Base-by-base conservation (phyloP, 2,329 filamentous ascomycete species). In the Apiospora malaysiana region DNA sequence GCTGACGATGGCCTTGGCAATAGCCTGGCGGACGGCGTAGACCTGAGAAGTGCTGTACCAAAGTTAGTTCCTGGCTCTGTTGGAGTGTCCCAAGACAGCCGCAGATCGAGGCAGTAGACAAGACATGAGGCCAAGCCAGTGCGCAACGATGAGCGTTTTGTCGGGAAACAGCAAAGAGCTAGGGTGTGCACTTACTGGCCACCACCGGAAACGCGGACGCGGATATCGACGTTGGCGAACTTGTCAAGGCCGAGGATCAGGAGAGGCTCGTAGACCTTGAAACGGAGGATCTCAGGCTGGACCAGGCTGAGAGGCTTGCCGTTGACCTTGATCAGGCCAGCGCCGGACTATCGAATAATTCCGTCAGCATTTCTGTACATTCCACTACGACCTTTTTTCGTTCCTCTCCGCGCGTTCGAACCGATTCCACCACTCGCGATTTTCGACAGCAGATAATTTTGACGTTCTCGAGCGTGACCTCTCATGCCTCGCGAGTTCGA, bases 191-290 rank as follows among this genome's bases (percentile, higher is more conserved):
- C 56, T 63, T 63, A 63, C 56, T 98, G 95, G 88, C 95, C 96
- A 93, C 96, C 96, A 85, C 96, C 96, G 82, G 91, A 90, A 82
- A 98, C 96, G 82, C 95, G 93, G 84, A 98, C 94, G 79, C 96
- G 93, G 89, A 99, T 98, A 86, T 99, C 96, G 85, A 98, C 94
- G 82, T 93, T 90, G 83, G 93, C 91, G 88, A 97, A 97, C 88
- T 97, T 98, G 89, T 99, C 96, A 82, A 97, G 91, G 79, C 96
- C 96, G 83, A 98, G 91, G 83, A 99, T 93, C 81, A 99, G 92
- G 86, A 99, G 88, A 80, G 96, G 96, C 89, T 99, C 96, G 92
- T 99, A 99, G 87, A 98, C 95, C 93, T 98, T 98, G 92, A 97
- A 98, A 86, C 96, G 93, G 82, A 99, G 91, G 86, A 97, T 92